Evolutionary conservation across 345 rosid species (phyloP).

Genomic region (Citrus trifoliata): DNA sequence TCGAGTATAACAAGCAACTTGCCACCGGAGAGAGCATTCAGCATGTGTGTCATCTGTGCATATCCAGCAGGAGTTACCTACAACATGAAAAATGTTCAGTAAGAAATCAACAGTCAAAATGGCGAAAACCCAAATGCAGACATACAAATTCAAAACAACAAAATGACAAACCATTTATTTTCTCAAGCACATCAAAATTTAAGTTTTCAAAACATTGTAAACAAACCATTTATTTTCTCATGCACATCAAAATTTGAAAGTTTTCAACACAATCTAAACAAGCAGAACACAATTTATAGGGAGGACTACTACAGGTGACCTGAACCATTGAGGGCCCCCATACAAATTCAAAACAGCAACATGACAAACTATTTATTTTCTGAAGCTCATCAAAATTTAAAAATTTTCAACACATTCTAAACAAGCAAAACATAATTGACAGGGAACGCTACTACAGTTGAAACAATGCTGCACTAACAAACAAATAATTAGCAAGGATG

Average conservation of each 20-base stretch:
- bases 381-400: neutral
- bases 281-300: neutral
- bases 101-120: neutral
- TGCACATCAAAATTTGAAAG: neutral
- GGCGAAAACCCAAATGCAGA: neutral
- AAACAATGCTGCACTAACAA: neutral
- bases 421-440: neutral
- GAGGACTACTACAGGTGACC: neutral
- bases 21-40: constrained; percentile 55
- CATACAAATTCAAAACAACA: neutral
- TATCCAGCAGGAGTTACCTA: constrained; percentile 94
- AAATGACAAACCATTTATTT: neutral
- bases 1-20: constrained; percentile 95
- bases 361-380: neutral
- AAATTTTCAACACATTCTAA: neutral
- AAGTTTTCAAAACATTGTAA: neutral
- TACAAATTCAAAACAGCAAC: neutral
- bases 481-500: neutral
- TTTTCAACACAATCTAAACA: neutral
- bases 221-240: neutral
- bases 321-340: neutral
- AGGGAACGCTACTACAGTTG: neutral
- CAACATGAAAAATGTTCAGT: neutral
- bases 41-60: constrained; percentile 81
- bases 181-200: neutral